Conservation (phyloP, 768 basidiomycete genomes). For the Strobilomyces echinocephalus region DNA sequence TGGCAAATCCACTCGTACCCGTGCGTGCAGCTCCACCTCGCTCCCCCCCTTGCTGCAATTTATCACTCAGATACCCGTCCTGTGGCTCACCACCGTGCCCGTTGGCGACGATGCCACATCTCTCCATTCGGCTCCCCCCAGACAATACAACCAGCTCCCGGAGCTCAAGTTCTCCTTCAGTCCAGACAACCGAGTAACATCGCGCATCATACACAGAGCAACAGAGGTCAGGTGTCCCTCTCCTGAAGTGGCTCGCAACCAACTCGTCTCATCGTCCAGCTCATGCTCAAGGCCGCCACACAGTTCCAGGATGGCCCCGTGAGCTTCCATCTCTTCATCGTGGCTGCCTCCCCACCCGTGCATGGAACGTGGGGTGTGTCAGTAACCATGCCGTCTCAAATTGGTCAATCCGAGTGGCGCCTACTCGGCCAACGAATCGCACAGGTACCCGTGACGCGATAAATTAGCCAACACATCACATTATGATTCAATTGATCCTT, state of each 20-base stretch:
- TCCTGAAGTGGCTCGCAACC: background rate
- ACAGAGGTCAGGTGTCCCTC: conserved; percentile 38
- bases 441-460: conserved; percentile 35
- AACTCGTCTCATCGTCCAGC: conserved; percentile 8
- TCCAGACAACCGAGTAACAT: conserved; percentile 42
- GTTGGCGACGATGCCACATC: conserved; percentile 26
- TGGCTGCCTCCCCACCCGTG: conserved; percentile 46
- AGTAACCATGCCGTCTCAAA: conserved; percentile 25
- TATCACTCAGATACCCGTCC: conserved; percentile 30
- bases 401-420: conserved; percentile 37
- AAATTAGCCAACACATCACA: background rate
- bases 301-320: conserved; percentile 31
- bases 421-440: conserved; percentile 41
- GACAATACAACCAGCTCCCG: conserved; percentile 39
- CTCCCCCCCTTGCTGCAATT: background rate
- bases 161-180: conserved; percentile 41
- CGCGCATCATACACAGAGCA: conserved; percentile 38
- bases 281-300: conserved; percentile 28
- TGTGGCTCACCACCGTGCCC: conserved; percentile 45
- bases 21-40: conserved; percentile 31
- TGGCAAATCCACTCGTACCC: conserved; percentile 35
- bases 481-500: conserved; percentile 15
- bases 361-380: conserved; percentile 27
- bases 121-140: conserved; percentile 26
- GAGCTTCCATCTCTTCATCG: conserved; percentile 49